These are phyloP conservation scores for Boletellus ananas DNA, from an alignment of 768 basidiomycete genomes.

Conservation along the genomic window DNA sequence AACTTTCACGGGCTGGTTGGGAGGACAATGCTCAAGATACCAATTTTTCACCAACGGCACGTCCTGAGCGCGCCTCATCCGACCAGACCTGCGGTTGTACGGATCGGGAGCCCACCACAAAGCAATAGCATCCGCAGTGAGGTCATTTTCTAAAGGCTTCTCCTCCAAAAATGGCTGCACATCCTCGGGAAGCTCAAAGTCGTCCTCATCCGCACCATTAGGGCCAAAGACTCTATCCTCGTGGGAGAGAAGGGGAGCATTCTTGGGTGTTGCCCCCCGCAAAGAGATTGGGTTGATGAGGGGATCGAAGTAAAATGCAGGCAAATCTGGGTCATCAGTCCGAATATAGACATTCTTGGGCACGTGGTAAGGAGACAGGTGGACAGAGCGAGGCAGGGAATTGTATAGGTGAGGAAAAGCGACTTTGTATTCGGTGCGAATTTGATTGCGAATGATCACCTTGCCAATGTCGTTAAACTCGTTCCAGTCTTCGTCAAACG, in stretches of 20 bases:
- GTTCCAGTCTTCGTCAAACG: constrained; percentile 98
- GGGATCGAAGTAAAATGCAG: constrained; percentile 98
- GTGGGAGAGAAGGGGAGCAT: constrained; percentile 76
- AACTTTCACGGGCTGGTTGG: constrained; percentile 94
- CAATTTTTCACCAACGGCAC: constrained; percentile 95
- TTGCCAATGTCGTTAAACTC: constrained; percentile 99
- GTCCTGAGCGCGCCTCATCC: constrained; percentile 93
- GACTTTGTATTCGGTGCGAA: constrained; percentile 98
- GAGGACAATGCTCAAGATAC: constrained; percentile 98
- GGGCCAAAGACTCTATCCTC: constrained; percentile 93
- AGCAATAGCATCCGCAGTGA: constrained; percentile 95
- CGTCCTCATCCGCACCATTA: constrained; percentile 79
- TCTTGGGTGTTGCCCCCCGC: constrained; percentile 81
- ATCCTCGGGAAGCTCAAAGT: constrained; percentile 79
- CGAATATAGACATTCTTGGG: constrained; percentile 99
- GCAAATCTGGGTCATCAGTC: constrained; percentile 98
- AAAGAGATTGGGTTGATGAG: constrained; percentile 97
- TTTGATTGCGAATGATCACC: constrained; percentile 97
- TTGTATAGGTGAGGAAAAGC: constrained; percentile 99
- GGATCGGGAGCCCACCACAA: constrained; percentile 99
- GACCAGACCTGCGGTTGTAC: constrained; percentile 87
- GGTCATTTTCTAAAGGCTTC: constrained; percentile 78
- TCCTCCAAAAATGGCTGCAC: constrained; percentile 78
- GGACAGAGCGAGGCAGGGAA: constrained; percentile 92
- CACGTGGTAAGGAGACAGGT: constrained; percentile 84